Base-by-base conservation (phyloP, 108 stramenopile species). In the Aurantiochytrium sp. region DNA sequence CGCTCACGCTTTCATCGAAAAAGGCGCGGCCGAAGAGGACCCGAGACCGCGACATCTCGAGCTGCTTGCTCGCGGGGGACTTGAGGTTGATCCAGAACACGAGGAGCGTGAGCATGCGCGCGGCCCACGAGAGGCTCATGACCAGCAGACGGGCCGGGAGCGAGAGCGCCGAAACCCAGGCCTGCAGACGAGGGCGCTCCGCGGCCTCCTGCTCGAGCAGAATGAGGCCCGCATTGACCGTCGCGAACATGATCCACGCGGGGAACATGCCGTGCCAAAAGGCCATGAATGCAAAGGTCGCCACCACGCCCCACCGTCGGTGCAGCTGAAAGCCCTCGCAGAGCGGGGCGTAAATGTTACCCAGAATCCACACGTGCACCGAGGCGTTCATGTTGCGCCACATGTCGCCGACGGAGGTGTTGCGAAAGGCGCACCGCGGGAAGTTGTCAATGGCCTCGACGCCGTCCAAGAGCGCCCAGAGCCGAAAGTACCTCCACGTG, bases 341-440 rank as follows among this genome's bases (percentile, higher is more conserved):
- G 8, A 65, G 0, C 8, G 59, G 59, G 32, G 15, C 59, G 19
- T 65, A 65, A 1, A 65, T 34, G 34, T 65, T 65, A 24, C 59
- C 59, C 8, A 65, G 59, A 27, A 65, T 15, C 59, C 59, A 65
- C 10, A 65, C 24, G 34, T 65, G 59, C 6, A 65, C 59, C 10
- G 59, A 65, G 34, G 59, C 59, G 19, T 65, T 65, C 59, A 34
- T 65, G 59, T 65, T 65, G 59, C 59, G 59, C 59, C 59, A 65
- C 59, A 65, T 65, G 3, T 65, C 59, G 15, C 59, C 59, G 32
- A 65, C 59, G 10, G 59, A 65, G 10, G 59, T 65, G 19, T 65
- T 65, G 1, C 59, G 59, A 27, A 65, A 65, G 10, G 34, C 32
- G 59, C 59, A 65, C 8, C 34, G 59, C 59, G 59, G 59, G 59